Base-by-base conservation (phyloP, 2,329 filamentous ascomycete species). In the Macrophomina tecta region DNA sequence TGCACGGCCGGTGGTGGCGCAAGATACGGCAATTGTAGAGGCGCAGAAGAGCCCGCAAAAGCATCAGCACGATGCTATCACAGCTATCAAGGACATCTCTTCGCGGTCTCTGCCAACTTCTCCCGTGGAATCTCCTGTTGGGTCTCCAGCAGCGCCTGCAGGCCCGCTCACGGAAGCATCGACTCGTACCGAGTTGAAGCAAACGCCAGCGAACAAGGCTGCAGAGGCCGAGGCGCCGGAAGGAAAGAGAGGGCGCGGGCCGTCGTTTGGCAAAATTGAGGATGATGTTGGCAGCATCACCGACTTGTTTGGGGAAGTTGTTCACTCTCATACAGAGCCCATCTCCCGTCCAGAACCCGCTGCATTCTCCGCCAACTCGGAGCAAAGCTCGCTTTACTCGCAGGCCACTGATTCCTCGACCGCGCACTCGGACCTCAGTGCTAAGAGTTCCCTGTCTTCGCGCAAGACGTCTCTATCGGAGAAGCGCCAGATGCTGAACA, bases 51-150 rank as follows among this genome's bases (percentile, higher is more conserved):
- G 74, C 6, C 86, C 86, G 70, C 86, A 85, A 68, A 84, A 86
- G 1, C 85, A 88, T 45, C 83, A 88, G 60, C 83, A 82, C 67
- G 82, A 87, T 73, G 90, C 90, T 30, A 83, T 85, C 28, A 86
- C 82, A 70, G 83, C 86, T 32, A 92, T 93, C 83, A 89, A 89
- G 65, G 88, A 87, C 46, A 82, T 92, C 46, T 88, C 90, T n/a
- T 85, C 82, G 18, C 83, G 86, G 18, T 87, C 90, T 0, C 83
- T 86, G 42, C 82, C 85, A n/a, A 76, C 79, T 28, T 86, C 87
- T 1, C 85, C 87, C 1, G 74, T 78, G 6, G 80, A 81, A 12
- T 83, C 84, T 0, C 82, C 83, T 6, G 66, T 80, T 42, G 79
- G 79, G 55, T 83, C 82, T 52, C 80, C 82, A 18, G 48, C 53